phyloP scores from a whole-genome alignment of 2,329 filamentous ascomycete species.

The Pezicula rhizophila region DNA sequence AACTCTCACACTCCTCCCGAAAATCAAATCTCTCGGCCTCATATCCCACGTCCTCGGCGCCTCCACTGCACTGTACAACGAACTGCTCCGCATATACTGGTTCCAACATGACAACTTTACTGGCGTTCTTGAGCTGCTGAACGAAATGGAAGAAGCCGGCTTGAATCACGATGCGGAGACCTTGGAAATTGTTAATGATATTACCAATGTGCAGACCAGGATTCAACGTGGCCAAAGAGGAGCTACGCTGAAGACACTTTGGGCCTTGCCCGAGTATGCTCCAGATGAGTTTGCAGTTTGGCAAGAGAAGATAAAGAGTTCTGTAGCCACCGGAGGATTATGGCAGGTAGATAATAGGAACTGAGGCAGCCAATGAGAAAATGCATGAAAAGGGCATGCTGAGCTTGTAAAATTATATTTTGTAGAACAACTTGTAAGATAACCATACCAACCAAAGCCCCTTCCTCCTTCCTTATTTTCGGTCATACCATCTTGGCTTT shows the following conservation, averaged over 20 bases:
- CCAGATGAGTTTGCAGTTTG: slow-evolving; percentile 16
- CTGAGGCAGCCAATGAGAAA: too few relatives aligned
- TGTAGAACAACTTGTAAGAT: not conserved
- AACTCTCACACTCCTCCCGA: slow-evolving; percentile 55
- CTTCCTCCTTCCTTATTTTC: too few relatives aligned
- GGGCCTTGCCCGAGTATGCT: slow-evolving; percentile 23
- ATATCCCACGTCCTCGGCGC: slow-evolving; percentile 67
- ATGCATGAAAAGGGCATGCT: too few relatives aligned
- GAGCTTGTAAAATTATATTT: not conserved
- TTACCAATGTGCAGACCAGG: slow-evolving; percentile 11
- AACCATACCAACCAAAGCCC: not conserved
- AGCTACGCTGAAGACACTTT: slow-evolving; percentile 15
- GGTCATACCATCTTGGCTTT: too few relatives aligned
- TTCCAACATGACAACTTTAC: slow-evolving; percentile 47
- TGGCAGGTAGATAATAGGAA: not conserved
- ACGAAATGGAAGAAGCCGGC: slow-evolving; percentile 26
- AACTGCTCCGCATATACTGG: slow-evolving; percentile 58
- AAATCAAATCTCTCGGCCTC: slow-evolving; percentile 61
- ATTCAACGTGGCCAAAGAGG: slow-evolving; percentile 15
- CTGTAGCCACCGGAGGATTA: slow-evolving; percentile 2
- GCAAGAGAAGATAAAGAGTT: slow-evolving; percentile 15
- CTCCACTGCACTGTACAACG: slow-evolving; percentile 64
- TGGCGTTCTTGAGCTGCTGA: slow-evolving; percentile 17
- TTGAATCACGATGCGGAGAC: slow-evolving; percentile 26
- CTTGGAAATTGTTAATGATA: slow-evolving; percentile 18